A percentile compares a stretch with the other conserved stretches of the same genome.
phyloP scores from a whole-genome alignment of 805 yeast genomes.

The Wickerhamia fluorescens region DNA sequence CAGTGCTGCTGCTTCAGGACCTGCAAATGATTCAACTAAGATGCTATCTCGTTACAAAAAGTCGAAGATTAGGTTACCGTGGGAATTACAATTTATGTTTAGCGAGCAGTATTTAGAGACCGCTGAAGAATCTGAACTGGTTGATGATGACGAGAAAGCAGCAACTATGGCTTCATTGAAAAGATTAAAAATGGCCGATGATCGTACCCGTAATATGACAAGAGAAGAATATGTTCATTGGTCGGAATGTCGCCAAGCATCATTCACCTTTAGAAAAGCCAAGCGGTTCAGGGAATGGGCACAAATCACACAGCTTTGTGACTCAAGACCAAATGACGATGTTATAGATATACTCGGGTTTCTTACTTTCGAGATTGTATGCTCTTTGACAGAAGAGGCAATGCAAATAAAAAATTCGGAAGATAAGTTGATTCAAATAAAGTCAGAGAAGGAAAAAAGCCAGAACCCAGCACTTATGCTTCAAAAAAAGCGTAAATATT shows the following conservation, averaged over 20 bases:
- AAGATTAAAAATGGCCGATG: slow-evolving; percentile 87
- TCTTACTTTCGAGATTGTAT: slow-evolving; percentile 92
- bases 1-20: slow-evolving; percentile 28
- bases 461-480: slow-evolving; percentile 24
- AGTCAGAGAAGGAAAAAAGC: slow-evolving; percentile 10
- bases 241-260: slow-evolving; percentile 98
- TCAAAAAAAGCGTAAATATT: slow-evolving; percentile 39
- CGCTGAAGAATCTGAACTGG: slow-evolving; percentile 48
- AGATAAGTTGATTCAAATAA: slow-evolving; percentile 37
- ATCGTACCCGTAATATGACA: slow-evolving; percentile 88
- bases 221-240: slow-evolving; percentile 97
- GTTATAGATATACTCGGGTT: slow-evolving; percentile 94
- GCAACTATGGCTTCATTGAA: slow-evolving; percentile 85
- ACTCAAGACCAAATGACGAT: slow-evolving; percentile 90
- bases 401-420: slow-evolving; percentile 69
- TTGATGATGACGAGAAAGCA: slow-evolving; percentile 85
- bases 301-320: slow-evolving; percentile 74
- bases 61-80: slow-evolving; percentile 77
- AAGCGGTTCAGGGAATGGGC: slow-evolving; percentile 97
- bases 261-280: slow-evolving; percentile 91
- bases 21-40: slow-evolving; percentile 30
- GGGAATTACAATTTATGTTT: slow-evolving; percentile 95
- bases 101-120: slow-evolving; percentile 79
- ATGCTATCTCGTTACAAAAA: slow-evolving; percentile 53
- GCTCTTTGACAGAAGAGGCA: slow-evolving; percentile 89